Evolutionary conservation across 306 rosid genomes (phyloP).

Genomic region (Glycine soja): DNA sequence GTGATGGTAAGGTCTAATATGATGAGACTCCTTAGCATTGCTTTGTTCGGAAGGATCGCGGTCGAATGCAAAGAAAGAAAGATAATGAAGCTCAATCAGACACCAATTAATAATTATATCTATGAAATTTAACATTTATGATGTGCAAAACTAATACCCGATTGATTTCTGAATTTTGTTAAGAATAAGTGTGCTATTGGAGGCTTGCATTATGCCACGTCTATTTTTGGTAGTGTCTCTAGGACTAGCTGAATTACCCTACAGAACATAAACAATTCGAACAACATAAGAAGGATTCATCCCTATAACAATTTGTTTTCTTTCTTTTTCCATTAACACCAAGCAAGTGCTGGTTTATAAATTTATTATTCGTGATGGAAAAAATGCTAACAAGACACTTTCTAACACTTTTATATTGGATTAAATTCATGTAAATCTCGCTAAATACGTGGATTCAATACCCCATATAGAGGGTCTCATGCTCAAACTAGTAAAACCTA

Average conservation of each 20-base stretch:
- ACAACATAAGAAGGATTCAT: slow-evolving; percentile 18
- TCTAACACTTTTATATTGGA: too few relatives aligned
- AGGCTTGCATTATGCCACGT: slow-evolving; percentile 28
- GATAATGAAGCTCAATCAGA: slow-evolving; percentile 14
- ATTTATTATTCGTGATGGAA: neutral
- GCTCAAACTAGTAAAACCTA: neutral
- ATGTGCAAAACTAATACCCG: slow-evolving; percentile 38
- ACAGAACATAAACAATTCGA: neutral
- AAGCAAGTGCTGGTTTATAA: neutral
- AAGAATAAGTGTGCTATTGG: slow-evolving; percentile 19
- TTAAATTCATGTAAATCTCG: too few relatives aligned
- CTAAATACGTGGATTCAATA: neutral
- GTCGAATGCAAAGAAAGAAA: slow-evolving; percentile 29
- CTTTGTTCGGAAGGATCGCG: slow-evolving; percentile 23
- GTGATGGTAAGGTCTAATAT: slow-evolving; percentile 21
- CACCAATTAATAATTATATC: neutral
- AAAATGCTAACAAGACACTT: neutral
- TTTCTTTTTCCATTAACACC: neutral
- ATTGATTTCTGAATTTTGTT: slow-evolving; percentile 29
- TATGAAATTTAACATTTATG: neutral
- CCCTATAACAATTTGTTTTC: neutral
- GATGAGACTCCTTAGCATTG: slow-evolving; percentile 32
- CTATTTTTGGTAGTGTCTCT: slow-evolving; percentile 37
- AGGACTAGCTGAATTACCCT: slow-evolving; percentile 50
- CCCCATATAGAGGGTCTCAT: too few relatives aligned